These are phyloP conservation scores for Musa balbisiana DNA, from an alignment of 202 grass and related monocot genomes.

Conservation along the genomic window DNA sequence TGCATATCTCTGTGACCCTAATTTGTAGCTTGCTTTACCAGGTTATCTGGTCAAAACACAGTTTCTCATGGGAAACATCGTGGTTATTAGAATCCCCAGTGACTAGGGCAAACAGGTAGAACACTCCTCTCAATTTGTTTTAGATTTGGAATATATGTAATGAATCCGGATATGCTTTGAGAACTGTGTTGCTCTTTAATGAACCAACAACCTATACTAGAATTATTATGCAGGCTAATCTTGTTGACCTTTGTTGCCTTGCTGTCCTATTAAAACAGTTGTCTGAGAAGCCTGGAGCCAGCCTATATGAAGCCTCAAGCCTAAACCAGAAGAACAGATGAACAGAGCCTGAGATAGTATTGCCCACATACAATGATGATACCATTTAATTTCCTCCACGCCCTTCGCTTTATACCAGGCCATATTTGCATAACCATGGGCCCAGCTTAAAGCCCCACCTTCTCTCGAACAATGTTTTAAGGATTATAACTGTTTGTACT, in stretches of 20 bases:
- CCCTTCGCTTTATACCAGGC: constrained; percentile 31
- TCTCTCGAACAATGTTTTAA: constrained; percentile 1
- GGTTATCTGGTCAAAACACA: constrained; percentile 59
- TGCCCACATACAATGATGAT: constrained; percentile 37
- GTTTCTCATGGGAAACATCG: constrained; percentile 66
- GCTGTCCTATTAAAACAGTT: constrained; percentile 56
- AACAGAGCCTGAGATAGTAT: constrained; percentile 48
- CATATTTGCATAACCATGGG: constrained; percentile 41
- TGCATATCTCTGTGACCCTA: constrained; percentile 17
- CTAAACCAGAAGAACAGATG: constrained; percentile 81
- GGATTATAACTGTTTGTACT: constrained; percentile 1
- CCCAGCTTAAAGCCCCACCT: constrained; percentile 39
- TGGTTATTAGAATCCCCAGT: constrained; percentile 56
- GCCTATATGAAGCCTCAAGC: constrained; percentile 61
- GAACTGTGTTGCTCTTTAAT: constrained; percentile 35
- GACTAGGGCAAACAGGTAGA: constrained; percentile 46
- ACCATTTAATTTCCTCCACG: constrained; percentile 42
- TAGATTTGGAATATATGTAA: constrained; percentile 32
- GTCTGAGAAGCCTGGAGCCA: constrained; percentile 70
- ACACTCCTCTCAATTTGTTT: constrained; percentile 29
- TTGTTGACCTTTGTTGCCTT: constrained; percentile 48
- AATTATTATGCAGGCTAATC: constrained; percentile 50
- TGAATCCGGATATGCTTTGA: constrained; percentile 28
- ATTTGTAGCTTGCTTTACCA: constrained; percentile 28
- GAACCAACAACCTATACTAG: constrained; percentile 45